phyloP scores from a whole-genome alignment of 2,329 filamentous ascomycete species.

The Colletotrichum navitas region DNA sequence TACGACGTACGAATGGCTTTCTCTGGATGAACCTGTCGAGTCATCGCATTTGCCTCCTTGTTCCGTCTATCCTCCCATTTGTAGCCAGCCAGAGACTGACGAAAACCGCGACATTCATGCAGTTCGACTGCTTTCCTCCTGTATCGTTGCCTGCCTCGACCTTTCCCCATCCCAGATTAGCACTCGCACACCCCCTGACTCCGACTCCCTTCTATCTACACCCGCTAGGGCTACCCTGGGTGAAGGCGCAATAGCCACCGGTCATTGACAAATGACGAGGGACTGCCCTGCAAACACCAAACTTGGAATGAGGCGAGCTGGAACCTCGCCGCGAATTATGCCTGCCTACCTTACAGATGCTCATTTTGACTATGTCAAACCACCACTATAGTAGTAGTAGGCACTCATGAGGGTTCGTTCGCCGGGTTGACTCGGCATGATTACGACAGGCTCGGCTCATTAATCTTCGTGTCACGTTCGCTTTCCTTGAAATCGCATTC shows the following conservation, averaged over 20 bases:
- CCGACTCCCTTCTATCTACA: slow-evolving; percentile 14
- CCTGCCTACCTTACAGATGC: slow-evolving; percentile 26
- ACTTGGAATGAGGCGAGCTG: slow-evolving; percentile 40
- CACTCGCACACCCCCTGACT: slow-evolving; percentile 28
- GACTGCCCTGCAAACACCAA: slow-evolving; percentile 39
- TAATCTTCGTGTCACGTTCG: slow-evolving; percentile 5
- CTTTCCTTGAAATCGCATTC: slow-evolving; percentile 14
- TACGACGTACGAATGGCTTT: not conserved
- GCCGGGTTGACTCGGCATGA: slow-evolving; percentile 23
- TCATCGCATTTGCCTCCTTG: slow-evolving; percentile 31
- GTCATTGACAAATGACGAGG: slow-evolving; percentile 39
- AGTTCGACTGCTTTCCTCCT: slow-evolving; percentile 11
- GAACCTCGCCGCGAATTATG: slow-evolving; percentile 32
- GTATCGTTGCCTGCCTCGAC: slow-evolving; percentile 17
- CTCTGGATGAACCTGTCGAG: slow-evolving; percentile 22
- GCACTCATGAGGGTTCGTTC: slow-evolving; percentile 19
- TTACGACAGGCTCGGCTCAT: not conserved
- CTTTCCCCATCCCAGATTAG: slow-evolving; percentile 28
- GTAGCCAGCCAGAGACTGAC: slow-evolving; percentile 7
- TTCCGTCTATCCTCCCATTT: slow-evolving; percentile 14
- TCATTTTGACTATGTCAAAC: slow-evolving; percentile 29
- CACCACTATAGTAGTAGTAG: not conserved
- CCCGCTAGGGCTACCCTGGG: slow-evolving; percentile 22
- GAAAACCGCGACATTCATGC: slow-evolving; percentile 6
- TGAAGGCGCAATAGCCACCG: slow-evolving; percentile 37